Base-by-base conservation (phyloP, 2,329 filamentous ascomycete genomes). In the Stromatinia cepivora region DNA sequence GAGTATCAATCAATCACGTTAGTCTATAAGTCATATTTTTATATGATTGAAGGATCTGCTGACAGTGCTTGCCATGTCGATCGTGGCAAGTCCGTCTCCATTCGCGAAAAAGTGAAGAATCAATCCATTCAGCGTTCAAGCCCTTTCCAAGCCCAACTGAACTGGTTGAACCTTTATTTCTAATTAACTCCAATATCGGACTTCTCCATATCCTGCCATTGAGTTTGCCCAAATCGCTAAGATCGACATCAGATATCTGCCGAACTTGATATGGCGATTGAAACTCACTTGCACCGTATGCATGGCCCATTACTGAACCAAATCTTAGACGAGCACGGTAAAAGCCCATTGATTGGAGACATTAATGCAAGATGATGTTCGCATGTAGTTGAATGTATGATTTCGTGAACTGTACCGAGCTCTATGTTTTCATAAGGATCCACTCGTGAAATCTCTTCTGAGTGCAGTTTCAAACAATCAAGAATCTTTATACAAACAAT, bases 61-160 rank as follows among this genome's bases (percentile, higher is more conserved):
- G 34, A 34, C 34, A 34, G 34, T 34, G 34, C 7, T 34, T 64
- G 17, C 34, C 36, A 25, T 59, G 57, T 42, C 7, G 1, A 6
- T 42, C 10, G n/a, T 36, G 31, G 36, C 57, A 59, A 36, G 57
- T 42, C 9, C 9, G 39, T 34, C 25, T 59, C 57, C 57, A 59
- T 22, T n/a, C 17, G n/a, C 17, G 57, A 11, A 59, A 39, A 25
- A 59, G 11, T 22, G 57, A 59, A 42, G 57, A 25, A n/a, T 59
- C 57, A 28, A 59, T 59, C 57, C 57, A 59, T 36, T 20, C 15
- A 5, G 15, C 31, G 25, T 59, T n/a, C 57, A 59, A 59, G 57
- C 10, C 39, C 36, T 45, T 59, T 34, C 36, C 57, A 13, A 59
- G 7, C 13, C 57, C 57, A 6, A 42, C 22, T 34, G 34, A 34